Percentiles rank a stretch among this genome's conserved stretches.
Conservation (phyloP, 257 asterid species). For the Jasminum sambac region DNA sequence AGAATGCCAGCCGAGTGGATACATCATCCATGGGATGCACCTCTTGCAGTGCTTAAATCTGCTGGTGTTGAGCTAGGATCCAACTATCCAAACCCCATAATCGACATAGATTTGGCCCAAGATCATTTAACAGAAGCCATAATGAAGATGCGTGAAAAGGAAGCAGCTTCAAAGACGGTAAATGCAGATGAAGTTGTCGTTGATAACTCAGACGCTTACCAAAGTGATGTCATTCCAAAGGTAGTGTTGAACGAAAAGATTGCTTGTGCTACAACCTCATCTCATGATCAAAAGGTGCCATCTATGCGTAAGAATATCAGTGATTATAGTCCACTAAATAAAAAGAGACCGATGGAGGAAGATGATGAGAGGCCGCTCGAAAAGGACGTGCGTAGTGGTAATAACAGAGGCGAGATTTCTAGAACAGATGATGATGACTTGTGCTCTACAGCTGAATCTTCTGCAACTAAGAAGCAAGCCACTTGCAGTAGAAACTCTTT, state of each 20-base stretch:
- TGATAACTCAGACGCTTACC: conserved; percentile 53
- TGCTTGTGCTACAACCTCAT: conserved; percentile 55
- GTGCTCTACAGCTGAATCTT: conserved; percentile 92
- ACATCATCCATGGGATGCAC: conserved; percentile 96
- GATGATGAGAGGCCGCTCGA: conserved; percentile 34
- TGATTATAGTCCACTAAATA: conserved; percentile 23
- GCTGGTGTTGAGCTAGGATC: conserved; percentile 82
- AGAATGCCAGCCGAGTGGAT: conserved; percentile 90
- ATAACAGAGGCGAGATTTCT: conserved; percentile 25
- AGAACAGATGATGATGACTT: conserved; percentile 61
- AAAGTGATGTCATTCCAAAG: conserved; percentile 24
- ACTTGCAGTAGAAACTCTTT: conserved; percentile 40
- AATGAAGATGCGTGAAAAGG: conserved; percentile 45
- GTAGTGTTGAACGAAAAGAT: conserved; percentile 38
- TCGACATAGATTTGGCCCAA: conserved; percentile 68
- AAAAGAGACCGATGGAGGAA: conserved; percentile 44
- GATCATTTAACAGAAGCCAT: conserved; percentile 74
- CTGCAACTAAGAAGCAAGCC: conserved; percentile 48
- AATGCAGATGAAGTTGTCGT: conserved; percentile 60
- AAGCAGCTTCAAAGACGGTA: neutral
- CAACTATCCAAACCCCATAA: conserved; percentile 79
- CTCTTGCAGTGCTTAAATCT: conserved; percentile 60
- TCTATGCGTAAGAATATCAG: conserved; percentile 46
- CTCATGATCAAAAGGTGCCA: conserved; percentile 81
- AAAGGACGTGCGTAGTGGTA: conserved; percentile 29